Evolutionary conservation across 1,284 basidiomycete genomes (phyloP), one percentile per base, ranked within the genome.

Genomic region (Agroathelia rolfsii): DNA sequence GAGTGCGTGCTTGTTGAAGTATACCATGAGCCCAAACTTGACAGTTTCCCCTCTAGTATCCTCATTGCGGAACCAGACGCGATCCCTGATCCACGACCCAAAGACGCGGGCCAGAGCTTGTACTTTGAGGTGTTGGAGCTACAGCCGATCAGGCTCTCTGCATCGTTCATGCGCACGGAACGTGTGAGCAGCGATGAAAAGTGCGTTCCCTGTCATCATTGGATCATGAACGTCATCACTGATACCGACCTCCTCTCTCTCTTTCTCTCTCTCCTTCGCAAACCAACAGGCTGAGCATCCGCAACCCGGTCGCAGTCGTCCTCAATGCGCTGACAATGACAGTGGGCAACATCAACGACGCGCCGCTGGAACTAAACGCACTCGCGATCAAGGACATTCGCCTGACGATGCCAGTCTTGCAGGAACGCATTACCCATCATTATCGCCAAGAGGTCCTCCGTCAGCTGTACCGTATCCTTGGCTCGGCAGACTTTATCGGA

Each of bases 101-200:
- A 62, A 6, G 62, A 69, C n/a, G 61, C 64, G 6, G 85, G 84
- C 19, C 73, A 76, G 51, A 83, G 92, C 42, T 59, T 96, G 35
- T 98, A 98, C 61, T 97, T 98, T 51, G 94, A 99, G 60, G 78
- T 93, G 9, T 69, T 99, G n/a, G 92, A 97, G 47, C 64, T 99
- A 28, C 95, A 99, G 49, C 95, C 95, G 3, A 83, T 98, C 48
- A 80, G 83, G 42, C 66, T 99, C 6, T 83, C 89, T 3, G 58
- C 98, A 11, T 98, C 95, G 1, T 98, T 99, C 61, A 95, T 97
- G 86, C 75, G 93, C 9, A 95, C 92, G 1, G 92, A 96, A 46
- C 70, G 89, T 23, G 79, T 94, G 33, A 95, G 86, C 52, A 84
- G 84, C 29, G 90, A 92, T 50, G 87, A 94, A 46, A 89, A 89